Evolutionary conservation across 805 yeast species (phyloP).

Genomic region (Martiniozyma abietophila): DNA sequence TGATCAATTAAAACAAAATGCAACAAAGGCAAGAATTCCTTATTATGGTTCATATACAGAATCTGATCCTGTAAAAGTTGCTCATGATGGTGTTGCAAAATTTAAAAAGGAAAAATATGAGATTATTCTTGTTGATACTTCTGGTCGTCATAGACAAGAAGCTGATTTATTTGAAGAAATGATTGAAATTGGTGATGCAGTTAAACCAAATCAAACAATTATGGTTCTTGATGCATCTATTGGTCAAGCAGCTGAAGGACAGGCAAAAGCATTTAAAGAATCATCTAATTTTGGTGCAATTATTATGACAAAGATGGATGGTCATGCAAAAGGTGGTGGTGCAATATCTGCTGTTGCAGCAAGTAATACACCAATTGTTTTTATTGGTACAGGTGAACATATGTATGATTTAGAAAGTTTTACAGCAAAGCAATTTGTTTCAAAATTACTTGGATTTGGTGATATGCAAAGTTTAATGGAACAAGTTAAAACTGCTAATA

Average conservation of each 20-base stretch:
- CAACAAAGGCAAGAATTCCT: constrained; percentile 90
- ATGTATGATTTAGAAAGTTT: constrained; percentile 87
- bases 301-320: constrained; percentile 92
- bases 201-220: constrained; percentile 89
- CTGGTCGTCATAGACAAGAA: constrained; percentile 97
- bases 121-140: constrained; percentile 90
- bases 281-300: constrained; percentile 91
- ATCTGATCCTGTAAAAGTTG: constrained; percentile 90
- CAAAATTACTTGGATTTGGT: constrained; percentile 91
- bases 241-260: constrained; percentile 97
- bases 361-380: constrained; percentile 87
- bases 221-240: constrained; percentile 97
- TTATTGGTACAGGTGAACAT: constrained; percentile 98
- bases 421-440: constrained; percentile 80
- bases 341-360: constrained; percentile 98
- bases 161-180: constrained; percentile 84
- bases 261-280: constrained; percentile 89
- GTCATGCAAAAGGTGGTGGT: constrained; percentile 99
- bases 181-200: constrained; percentile 85
- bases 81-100: constrained; percentile 83
- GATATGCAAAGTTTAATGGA: constrained; percentile 91
- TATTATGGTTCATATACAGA: constrained; percentile 92
- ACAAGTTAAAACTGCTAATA: constrained; percentile 78
- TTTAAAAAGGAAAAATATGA: constrained; percentile 89
- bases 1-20: constrained; percentile 96